Evolutionary conservation across 768 basidiomycete genomes (phyloP), one percentile per base, ranked within the genome.

Genomic region (Phylloporus sp.): DNA sequence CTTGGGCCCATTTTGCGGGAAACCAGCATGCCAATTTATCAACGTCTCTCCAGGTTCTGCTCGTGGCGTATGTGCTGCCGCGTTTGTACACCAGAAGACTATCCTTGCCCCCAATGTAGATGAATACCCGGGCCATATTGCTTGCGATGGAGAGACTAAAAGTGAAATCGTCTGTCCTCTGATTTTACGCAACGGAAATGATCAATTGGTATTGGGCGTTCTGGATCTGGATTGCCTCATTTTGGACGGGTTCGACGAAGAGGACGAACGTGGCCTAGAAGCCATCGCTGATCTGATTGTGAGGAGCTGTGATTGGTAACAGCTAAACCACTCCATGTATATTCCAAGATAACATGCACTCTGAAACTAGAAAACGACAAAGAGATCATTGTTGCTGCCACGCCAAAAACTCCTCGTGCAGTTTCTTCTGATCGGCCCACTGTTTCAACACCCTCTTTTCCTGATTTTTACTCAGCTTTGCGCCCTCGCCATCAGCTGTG

Each of bases 81-180:
- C 86, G 2, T 95, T 81, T 67, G 49, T 84, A 13, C 75, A 75
- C 45, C 69, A 66, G 39, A 62, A 73, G 56, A 80, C 86, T 0
- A 47, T 91, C 6, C 60, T 92, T n/a, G 91, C 97, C 1, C 70
- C 74, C 18, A 80, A 95, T 53, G 92, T 97, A 18, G 79, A 88
- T 23, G 69, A 67, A 10, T 93, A 93, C 63, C 91, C 91, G 1
- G 93, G 95, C 0, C 95, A 98, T 65, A 95, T 97, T 55, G 91
- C 92, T 3, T 97, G 95, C 63, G 94, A 97, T 59, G 89, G 84
- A 20, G 83, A 86, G 47, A 95, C 95, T 2, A 85, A 86, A 62
- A 91, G 89, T 60, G 95, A 98, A 67, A 82, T 97, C 45, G 94
- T 97, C 22, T 73, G 88, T 45, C 95, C 95, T 7, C 74, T 97